Base-by-base conservation (phyloP, 2,329 filamentous ascomycete species). In the Xylariaceae sp. region DNA sequence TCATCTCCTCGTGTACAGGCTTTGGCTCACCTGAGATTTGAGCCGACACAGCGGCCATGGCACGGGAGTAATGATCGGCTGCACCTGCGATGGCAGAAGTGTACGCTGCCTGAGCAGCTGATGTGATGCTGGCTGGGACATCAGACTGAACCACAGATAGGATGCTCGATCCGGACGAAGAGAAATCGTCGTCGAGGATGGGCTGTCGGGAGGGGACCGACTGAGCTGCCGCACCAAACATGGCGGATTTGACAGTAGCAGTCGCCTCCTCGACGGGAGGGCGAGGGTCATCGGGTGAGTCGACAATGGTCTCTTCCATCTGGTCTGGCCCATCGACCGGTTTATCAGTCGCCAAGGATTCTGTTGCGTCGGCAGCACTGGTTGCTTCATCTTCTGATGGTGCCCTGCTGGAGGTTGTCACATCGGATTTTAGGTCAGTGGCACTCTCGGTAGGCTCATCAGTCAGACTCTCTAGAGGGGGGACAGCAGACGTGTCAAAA, bases 1-100 rank as follows among this genome's bases (percentile, higher is more conserved):
- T 67, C 59, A 89, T 76, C 47, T 87, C 72, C 51, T 87, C 72
- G 47, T 89, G 81, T 3, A 78, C 73, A 7, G 86, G 85, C 55
- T 85, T 78, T 1, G 83, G 78, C 1, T 81, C 81, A 24, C 84
- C 85, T 19, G 78, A 80, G 30, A 88, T 74, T 53, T 87, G 77
- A 3, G 71, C 76, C 1, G 83, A 87, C 2, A 86, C 71, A 19
- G 79, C 71, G 1, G 83, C 83, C 53, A 81, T 78, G 9, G 85
- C 86, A 17, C 79, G 78, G 0, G 75, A 74, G 52, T 87, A 87
- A 40, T 84, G 81, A 31, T 79, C 72, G n/a, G 79, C 78, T 3
- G 86, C 87, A 31, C 74, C 69, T 33, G 76, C 77, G 9, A 86
- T 63, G 16, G 85, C 86, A 18, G 75, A 74, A 8, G 74, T 76